Conservation (phyloP, 345 rosid species). For the Gossypioides kirkii region DNA sequence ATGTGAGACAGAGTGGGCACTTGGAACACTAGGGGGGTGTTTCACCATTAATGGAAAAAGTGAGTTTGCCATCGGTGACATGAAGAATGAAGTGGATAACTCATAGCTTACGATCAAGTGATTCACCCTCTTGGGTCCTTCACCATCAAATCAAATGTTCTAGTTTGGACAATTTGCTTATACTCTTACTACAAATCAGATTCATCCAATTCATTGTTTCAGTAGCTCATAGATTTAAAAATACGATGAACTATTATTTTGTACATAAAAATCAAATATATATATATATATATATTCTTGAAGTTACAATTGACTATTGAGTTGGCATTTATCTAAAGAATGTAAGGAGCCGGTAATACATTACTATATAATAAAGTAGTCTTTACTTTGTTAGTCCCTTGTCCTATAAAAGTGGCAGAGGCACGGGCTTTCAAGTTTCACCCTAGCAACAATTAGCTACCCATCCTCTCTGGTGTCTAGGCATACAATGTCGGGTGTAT, state of each 20-base stretch:
- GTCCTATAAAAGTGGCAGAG: not conserved
- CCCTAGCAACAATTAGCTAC: not conserved
- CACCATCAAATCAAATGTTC: not conserved
- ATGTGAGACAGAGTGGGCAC: too few species aligned
- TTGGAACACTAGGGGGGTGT: too few species aligned
- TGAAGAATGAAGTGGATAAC: not conserved
- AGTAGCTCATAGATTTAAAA: too few species aligned
- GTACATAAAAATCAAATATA: too few species aligned
- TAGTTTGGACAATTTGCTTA: not conserved
- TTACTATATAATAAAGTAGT: not conserved
- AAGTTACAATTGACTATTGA: too few species aligned
- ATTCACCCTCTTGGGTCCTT: not conserved
- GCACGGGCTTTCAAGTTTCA: not conserved
- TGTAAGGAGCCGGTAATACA: too few species aligned
- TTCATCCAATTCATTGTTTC: not conserved
- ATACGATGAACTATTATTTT: too few species aligned
- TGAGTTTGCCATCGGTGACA: not conserved
- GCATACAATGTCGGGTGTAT: constrained; percentile 52
- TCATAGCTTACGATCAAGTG: not conserved
- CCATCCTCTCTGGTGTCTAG: not conserved
- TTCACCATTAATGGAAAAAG: too few species aligned
- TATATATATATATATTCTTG: too few species aligned
- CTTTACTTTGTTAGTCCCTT: not conserved
- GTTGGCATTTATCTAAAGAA: too few species aligned
- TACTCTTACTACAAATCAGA: too few species aligned